Base-by-base conservation (phyloP, 148 eudicot species). In the Rhododendron vialii region DNA sequence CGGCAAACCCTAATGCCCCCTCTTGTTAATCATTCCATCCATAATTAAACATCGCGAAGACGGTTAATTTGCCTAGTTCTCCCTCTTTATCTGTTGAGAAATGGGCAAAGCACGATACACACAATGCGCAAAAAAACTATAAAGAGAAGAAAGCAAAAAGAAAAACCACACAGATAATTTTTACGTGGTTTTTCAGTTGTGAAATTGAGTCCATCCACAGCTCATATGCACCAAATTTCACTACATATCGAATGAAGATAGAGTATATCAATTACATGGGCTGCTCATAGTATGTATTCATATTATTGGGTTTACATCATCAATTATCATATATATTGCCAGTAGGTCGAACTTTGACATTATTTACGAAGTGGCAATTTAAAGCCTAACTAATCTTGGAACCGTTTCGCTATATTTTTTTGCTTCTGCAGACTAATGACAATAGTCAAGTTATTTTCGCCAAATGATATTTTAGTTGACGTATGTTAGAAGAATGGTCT, bases 1-100 rank as follows among this genome's bases (percentile, higher is more conserved):
- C 92, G 90, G 89, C 91, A 89, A 89, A 81, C 85, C 83, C 85
- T 41, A 41, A 41, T 41, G 43, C 43, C 43, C 43, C 1, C 45
- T 41, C 45, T 41, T n/a, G 15, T 33, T 51, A 75, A 20, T 26
- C 74, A 50, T 59, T 84, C 74, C 65, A 50, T 41, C 80, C 61
- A 61, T 78, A n/a, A 41, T 41, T 80, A 76, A 86, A 15, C 57
- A 77, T 43, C 36, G 22, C 24, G 50, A 82, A 82, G 15, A 51
- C 3, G 67, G 33, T 3, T n/a, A 41, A 22, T 61, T 22, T 61
- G 26, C 26, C 67, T 61, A 18, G n/a, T 59, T 59, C n/a, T 59
- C 22, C 5, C 61, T 55, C 61, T 12, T 15, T 55, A 55, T 17
- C 12, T 24, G 9, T 24, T 24, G 30, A 65, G 28, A 65, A 65